These are phyloP conservation scores for Aureobasidium mangrovei DNA, from an alignment of 2,329 filamentous ascomycete genomes.

Conservation along the genomic window DNA sequence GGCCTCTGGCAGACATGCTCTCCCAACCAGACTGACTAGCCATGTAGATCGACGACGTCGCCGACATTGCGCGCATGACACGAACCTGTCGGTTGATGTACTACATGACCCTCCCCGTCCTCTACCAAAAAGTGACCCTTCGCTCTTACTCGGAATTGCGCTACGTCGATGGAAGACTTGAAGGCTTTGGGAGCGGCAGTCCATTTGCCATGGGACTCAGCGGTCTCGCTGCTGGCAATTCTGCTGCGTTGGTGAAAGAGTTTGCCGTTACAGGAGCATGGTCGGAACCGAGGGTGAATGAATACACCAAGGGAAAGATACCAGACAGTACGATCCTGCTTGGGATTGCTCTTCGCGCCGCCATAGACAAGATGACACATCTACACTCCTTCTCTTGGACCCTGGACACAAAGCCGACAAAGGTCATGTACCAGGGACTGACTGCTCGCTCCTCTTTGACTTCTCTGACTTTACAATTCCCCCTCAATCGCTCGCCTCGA, in stretches of 20 bases:
- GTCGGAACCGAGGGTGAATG: constrained; percentile 48
- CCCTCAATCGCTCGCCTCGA: constrained; percentile 46
- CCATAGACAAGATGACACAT: constrained; percentile 49
- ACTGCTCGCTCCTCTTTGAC: constrained; percentile 41
- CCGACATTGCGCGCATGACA: constrained; percentile 50
- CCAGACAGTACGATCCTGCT: constrained; percentile 58
- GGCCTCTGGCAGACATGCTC: neutral
- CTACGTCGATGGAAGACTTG: constrained; percentile 48
- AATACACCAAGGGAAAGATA: constrained; percentile 50
- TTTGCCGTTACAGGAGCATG: constrained; percentile 48
- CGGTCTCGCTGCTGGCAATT: constrained; percentile 49
- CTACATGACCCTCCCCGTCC: constrained; percentile 55
- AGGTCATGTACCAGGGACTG: constrained; percentile 51
- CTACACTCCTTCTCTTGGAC: constrained; percentile 52
- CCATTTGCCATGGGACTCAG: constrained; percentile 57
- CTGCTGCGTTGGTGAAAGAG: constrained; percentile 44
- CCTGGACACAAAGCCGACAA: constrained; percentile 51
- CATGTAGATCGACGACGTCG: constrained; percentile 46
- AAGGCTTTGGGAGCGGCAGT: constrained; percentile 54
- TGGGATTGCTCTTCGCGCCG: constrained; percentile 51
- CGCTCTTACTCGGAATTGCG: constrained; percentile 51
- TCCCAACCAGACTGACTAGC: neutral
- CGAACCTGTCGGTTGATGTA: constrained; percentile 53
- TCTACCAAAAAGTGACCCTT: constrained; percentile 49
- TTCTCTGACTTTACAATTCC: constrained; percentile 48